Conservation (phyloP, 169 alveolate genomes). For the Cryptosporidium viatorum region DNA sequence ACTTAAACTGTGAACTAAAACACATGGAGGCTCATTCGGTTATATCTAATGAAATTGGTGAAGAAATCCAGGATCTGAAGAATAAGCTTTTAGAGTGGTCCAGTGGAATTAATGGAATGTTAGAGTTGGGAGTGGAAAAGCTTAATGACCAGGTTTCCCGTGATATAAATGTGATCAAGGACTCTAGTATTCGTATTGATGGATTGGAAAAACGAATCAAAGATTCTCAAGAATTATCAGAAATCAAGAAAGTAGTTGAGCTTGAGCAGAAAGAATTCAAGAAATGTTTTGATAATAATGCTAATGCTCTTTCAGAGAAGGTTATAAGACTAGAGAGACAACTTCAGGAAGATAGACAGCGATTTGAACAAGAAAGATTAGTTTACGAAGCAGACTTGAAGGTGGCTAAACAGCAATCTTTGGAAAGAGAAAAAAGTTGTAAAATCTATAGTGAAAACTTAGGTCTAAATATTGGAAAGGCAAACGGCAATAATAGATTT, state of each 20-base stretch:
- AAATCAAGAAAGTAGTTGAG: conserved; percentile 60
- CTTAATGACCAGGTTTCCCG: conserved; percentile 16
- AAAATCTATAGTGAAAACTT: conserved; percentile 55
- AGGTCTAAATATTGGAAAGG: conserved; percentile 47
- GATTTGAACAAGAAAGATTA: conserved; percentile 40
- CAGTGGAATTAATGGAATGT: conserved; percentile 21
- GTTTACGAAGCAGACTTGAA: conserved; percentile 42
- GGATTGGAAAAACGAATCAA: conserved; percentile 58
- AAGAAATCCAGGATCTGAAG: conserved; percentile 35
- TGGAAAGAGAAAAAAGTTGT: conserved; percentile 68
- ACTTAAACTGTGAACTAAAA: background rate
- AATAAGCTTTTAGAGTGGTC: conserved; percentile 55
- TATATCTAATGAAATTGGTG: conserved; percentile 49
- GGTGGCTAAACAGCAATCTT: conserved; percentile 59
- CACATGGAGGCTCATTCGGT: conserved; percentile 43
- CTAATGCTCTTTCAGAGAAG: conserved; percentile 24
- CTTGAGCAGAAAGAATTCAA: conserved; percentile 36
- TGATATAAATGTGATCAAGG: conserved; percentile 50
- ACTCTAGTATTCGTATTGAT: conserved; percentile 53
- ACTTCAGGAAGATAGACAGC: conserved; percentile 47
- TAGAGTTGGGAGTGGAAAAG: conserved; percentile 20
- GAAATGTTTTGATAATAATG: conserved; percentile 5
- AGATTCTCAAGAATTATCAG: conserved; percentile 59
- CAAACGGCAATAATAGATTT: conserved; percentile 57
- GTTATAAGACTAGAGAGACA: conserved; percentile 33